Conservation (phyloP, 148 eudicot genomes). For the Diospyros lotus region DNA sequence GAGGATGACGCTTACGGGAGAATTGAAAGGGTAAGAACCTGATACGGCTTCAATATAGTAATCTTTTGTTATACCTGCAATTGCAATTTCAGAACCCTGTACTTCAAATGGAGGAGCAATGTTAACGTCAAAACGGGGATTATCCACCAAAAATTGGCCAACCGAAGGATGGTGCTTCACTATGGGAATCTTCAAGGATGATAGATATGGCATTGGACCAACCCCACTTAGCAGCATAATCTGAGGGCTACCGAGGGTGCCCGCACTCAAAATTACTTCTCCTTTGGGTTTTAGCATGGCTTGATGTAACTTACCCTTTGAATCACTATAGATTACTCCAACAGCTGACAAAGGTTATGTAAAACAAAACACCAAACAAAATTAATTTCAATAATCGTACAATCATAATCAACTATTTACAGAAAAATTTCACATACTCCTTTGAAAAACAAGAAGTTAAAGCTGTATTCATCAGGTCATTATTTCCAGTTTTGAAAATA, state of each 20-base stretch:
- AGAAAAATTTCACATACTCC: no score
- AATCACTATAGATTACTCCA: conserved; percentile 19
- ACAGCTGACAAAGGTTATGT: conserved; percentile 3
- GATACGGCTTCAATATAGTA: conserved; percentile 34
- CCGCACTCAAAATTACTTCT: conserved; percentile 47
- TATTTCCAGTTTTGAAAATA: no score
- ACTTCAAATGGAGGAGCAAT: conserved; percentile 36
- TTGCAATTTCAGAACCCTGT: conserved; percentile 24
- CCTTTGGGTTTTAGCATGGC: conserved; percentile 22
- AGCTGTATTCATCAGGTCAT: no score
- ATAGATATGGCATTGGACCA: conserved; percentile 42
- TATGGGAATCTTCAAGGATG: conserved; percentile 22
- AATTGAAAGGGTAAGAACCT: neutral
- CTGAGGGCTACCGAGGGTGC: conserved; percentile 61
- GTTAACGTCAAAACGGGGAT: conserved; percentile 35
- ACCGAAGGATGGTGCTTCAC: conserved; percentile 33
- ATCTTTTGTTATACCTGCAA: conserved; percentile 41
- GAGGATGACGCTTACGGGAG: neutral
- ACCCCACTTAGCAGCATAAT: conserved; percentile 53
- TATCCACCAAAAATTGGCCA: conserved; percentile 50
- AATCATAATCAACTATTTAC: no score
- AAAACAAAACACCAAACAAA: neutral
- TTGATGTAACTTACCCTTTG: conserved; percentile 6
- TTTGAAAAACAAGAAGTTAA: no score
- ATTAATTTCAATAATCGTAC: no score